Evolutionary conservation across 192 early-diverging fungal genomes (phyloP).

Genomic region (Entophlyctis luteolus): DNA sequence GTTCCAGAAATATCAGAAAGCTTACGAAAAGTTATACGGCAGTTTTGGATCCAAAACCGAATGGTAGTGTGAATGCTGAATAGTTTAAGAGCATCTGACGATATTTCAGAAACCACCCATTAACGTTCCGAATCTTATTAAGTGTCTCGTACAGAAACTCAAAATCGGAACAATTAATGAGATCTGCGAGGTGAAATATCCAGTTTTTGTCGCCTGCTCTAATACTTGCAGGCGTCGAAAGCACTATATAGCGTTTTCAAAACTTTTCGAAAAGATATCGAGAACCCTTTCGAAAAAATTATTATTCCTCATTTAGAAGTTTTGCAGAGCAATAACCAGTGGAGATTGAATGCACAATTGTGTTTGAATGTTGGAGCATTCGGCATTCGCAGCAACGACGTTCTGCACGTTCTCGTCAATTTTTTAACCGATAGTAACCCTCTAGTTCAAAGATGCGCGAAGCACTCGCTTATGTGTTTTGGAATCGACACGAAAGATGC

Average conservation of each 20-base stretch:
- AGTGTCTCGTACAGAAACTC: no score
- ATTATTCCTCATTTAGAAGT: constrained; percentile 37
- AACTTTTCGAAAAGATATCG: constrained; percentile 41
- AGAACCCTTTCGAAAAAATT: constrained; percentile 32
- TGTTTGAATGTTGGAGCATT: constrained; percentile 35
- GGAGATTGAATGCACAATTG: constrained; percentile 39
- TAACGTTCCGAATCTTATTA: no score
- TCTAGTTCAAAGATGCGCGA: constrained; percentile 30
- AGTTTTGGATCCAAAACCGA: constrained; percentile 30
- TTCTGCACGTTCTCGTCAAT: constrained; percentile 28
- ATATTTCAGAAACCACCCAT: no score
- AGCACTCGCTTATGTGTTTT: constrained; percentile 28
- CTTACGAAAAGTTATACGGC: constrained; percentile 12
- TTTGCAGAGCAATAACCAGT: constrained; percentile 24
- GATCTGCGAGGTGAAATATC: constrained; percentile 19
- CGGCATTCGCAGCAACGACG: constrained; percentile 13
- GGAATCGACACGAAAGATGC: constrained; percentile 32
- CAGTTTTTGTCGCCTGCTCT: no score
- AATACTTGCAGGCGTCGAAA: constrained; percentile 35
- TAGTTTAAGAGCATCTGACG: no score
- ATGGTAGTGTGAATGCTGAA: no score
- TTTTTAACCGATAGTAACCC: constrained; percentile 32
- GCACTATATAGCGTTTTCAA: constrained; percentile 38
- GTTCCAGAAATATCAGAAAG: constrained; percentile 3
- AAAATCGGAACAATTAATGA: no score